Base-by-base conservation (phyloP, 179 eudicot species). In the Heliamphora pulchella region DNA sequence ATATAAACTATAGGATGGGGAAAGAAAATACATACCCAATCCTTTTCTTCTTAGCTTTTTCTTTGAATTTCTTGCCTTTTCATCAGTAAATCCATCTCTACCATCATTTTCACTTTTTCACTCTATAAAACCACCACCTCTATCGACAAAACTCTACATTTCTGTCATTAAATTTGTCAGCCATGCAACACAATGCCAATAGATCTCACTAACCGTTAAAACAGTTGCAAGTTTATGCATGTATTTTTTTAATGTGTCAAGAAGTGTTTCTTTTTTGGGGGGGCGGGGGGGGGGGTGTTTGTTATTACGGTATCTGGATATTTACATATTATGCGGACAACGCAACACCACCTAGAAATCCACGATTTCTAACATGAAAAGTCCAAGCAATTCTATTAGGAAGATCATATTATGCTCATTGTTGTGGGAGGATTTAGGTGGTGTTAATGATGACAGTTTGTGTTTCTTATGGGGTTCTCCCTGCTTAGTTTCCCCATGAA, bases 351-450 rank as follows among this genome's bases (percentile, higher is more conserved):
- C 17, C 17, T 11, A 50, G 13, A 48, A 46, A 18, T 71, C 31
- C 43, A 2, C 17, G 0, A 71, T 47, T 48, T 13, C 6, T 71
- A 39, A 18, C 4, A 22, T 61, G 3, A 8, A 50, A 18, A 47
- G 15, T 69, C 46, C 54, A 47, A 72, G 76, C 61, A 72, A 51
- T 50, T 72, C 61, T 72, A 22, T 39, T 51, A 4, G 76, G 61
- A 20, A 53, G 76, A 31, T 53, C 39, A 47, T 6, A 71, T n/a
- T 47, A 7, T 47, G 13, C 74, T 3, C 15, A 5, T 71, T 22
- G 74, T 71, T 54, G 74, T 48, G 5, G 2, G 2, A n/a, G 74
- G 39, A 18, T 8, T 47, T 39, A 20, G 8, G 17, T 44, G 73
- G 3, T 53, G 3, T 48, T 17, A 71, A n/a, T 71, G 74, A 55